A percentile compares a stretch with the other conserved stretches of the same genome.
Evolutionary conservation across 306 rosid species (phyloP).

Genomic region (Chamaecrista fasciculata): DNA sequence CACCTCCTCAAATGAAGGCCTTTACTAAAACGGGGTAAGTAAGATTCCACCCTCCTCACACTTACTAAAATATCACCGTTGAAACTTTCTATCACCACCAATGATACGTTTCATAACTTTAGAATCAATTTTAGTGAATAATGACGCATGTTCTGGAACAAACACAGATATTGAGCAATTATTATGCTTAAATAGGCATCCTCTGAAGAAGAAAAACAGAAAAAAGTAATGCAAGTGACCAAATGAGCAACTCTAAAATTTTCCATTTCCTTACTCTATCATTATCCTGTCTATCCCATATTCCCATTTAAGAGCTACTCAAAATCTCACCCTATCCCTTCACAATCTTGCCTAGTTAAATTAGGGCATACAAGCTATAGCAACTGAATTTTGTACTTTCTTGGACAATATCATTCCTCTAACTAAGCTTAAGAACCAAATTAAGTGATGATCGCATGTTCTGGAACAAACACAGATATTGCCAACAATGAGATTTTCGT

Average conservation of each 20-base stretch:
- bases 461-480: not conserved
- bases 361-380: not conserved
- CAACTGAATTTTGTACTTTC: not conserved
- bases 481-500: not conserved
- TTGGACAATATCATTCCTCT: not conserved
- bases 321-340: not conserved
- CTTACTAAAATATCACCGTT: not conserved
- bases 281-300: not conserved
- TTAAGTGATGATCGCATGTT: not conserved
- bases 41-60: not conserved
- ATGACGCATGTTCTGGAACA: not conserved
- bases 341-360: not conserved
- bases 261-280: not conserved
- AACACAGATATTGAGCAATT: not conserved
- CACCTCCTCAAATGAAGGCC: not conserved
- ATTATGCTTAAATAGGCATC: not conserved
- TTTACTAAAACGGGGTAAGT: not conserved
- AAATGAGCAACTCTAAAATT: conserved; percentile 16
- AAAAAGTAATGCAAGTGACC: not conserved
- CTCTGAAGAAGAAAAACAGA: not conserved
- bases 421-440: not conserved
- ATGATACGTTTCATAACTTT: not conserved
- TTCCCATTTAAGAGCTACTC: not conserved
- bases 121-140: not conserved
- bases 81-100: not conserved